Evolutionary conservation across 805 yeast genomes (phyloP).

Genomic region (Wickerhamiella galacta): DNA sequence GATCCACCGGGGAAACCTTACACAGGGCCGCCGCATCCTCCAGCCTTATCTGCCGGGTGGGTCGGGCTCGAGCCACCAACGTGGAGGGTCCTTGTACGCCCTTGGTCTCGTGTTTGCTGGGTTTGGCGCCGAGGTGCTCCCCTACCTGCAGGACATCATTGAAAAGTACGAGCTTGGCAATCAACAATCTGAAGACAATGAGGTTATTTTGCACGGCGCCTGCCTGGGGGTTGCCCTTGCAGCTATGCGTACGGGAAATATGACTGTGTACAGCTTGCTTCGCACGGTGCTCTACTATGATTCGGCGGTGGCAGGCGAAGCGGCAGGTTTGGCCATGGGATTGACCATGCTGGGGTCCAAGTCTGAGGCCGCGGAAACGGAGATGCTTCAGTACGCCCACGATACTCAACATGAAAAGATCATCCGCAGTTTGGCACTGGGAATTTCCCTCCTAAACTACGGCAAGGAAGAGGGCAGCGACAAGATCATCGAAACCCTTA

Average conservation of each 20-base stretch:
- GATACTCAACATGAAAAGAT: conserved; percentile 95
- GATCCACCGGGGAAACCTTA: conserved; percentile 83
- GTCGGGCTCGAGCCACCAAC: conserved; percentile 66
- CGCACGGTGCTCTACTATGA: conserved; percentile 75
- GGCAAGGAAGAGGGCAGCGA: conserved; percentile 78
- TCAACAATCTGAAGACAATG: conserved; percentile 32
- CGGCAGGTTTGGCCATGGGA: conserved; percentile 94
- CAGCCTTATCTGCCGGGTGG: conserved; percentile 82
- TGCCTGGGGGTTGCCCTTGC: conserved; percentile 91
- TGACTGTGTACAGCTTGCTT: conserved; percentile 59
- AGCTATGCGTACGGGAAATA: conserved; percentile 80
- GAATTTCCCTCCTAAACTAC: conserved; percentile 71
- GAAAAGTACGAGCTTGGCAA: conserved; percentile 29
- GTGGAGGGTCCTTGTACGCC: conserved; percentile 91
- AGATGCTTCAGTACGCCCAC: conserved; percentile 79
- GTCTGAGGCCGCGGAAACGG: conserved; percentile 44
- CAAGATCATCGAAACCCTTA: conserved; percentile 41
- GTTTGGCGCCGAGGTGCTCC: conserved; percentile 70
- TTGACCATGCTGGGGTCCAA: conserved; percentile 89
- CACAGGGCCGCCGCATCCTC: conserved; percentile 75
- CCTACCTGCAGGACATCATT: conserved; percentile 55
- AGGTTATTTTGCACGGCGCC: conserved; percentile 87
- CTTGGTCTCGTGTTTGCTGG: conserved; percentile 92
- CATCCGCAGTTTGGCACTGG: conserved; percentile 81
- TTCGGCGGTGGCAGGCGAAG: conserved; percentile 87